Conservation (phyloP, 306 rosid genomes). For the Trifolium pratense region DNA sequence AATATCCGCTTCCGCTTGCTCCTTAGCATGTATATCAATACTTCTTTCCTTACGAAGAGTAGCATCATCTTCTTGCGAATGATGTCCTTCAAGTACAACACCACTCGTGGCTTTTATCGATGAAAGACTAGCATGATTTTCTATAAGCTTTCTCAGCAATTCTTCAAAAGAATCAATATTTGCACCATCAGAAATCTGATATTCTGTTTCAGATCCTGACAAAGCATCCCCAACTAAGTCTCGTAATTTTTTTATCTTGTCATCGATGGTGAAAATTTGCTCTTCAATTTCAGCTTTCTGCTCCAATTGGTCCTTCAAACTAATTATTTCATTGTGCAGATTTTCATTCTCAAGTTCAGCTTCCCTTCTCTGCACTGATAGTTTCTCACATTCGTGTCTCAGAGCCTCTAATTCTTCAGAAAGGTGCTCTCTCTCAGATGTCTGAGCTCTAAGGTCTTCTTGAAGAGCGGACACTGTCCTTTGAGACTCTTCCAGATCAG, state of each 20-base stretch:
- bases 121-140: slow-evolving; percentile 55
- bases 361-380: slow-evolving; percentile 52
- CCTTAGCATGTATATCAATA: slow-evolving; percentile 44
- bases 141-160: slow-evolving; percentile 68
- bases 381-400: slow-evolving; percentile 56
- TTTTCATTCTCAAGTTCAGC: slow-evolving; percentile 67
- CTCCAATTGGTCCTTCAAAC: slow-evolving; percentile 55
- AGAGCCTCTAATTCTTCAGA: slow-evolving; percentile 63
- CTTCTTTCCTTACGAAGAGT: slow-evolving; percentile 52
- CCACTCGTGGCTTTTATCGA: slow-evolving; percentile 45
- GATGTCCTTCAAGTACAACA: slow-evolving; percentile 42
- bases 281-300: slow-evolving; percentile 56
- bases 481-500: slow-evolving; percentile 79
- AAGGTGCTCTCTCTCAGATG: slow-evolving; percentile 62
- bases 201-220: slow-evolving; percentile 51
- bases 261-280: slow-evolving; percentile 50
- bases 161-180: slow-evolving; percentile 71
- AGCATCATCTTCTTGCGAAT: slow-evolving; percentile 46
- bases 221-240: slow-evolving; percentile 64
- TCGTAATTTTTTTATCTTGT: slow-evolving; percentile 62
- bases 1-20: slow-evolving; percentile 48
- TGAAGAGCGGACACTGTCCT: slow-evolving; percentile 63
- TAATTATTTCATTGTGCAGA: slow-evolving; percentile 58
- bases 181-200: slow-evolving; percentile 57
- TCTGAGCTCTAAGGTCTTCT: slow-evolving; percentile 57